Conservation (phyloP, 2,329 filamentous ascomycete species). For the Fusarium bactridioides region DNA sequence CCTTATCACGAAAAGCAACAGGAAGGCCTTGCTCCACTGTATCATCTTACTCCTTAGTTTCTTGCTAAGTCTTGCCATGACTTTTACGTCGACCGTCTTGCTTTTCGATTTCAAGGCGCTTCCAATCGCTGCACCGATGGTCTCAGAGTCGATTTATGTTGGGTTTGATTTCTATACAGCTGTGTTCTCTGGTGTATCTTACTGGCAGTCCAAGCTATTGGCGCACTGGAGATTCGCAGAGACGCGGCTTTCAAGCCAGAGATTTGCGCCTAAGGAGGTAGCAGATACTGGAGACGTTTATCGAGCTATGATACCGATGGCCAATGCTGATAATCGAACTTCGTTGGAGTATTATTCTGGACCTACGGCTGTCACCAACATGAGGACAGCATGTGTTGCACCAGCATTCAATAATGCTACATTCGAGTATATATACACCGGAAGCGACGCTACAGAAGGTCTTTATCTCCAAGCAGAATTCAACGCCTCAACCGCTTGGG, state of each 20-base stretch:
- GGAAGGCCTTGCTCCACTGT: background rate
- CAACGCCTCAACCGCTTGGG: background rate
- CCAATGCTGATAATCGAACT: background rate
- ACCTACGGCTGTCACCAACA: background rate
- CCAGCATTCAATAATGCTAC: accelerated
- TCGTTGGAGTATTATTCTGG: background rate
- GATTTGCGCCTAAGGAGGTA: background rate
- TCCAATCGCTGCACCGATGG: background rate
- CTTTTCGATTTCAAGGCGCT: constrained; percentile 5
- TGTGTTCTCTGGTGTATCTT: background rate
- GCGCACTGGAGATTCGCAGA: constrained; percentile 8
- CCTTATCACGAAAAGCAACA: accelerated
- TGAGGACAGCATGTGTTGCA: background rate
- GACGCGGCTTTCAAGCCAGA: background rate
- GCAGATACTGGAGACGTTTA: constrained; percentile 5
- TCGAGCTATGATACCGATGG: background rate
- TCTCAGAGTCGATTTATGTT: background rate
- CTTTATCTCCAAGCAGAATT: background rate
- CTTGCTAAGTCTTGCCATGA: background rate
- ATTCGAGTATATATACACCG: background rate
- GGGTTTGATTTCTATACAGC: background rate
- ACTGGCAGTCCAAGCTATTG: background rate
- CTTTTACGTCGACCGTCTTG: constrained; percentile 5
- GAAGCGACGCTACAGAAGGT: background rate
- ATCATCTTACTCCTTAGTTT: background rate